Base-by-base conservation (phyloP, 1,284 basidiomycete genomes). In the Ceratobasidium sp. region DNA sequence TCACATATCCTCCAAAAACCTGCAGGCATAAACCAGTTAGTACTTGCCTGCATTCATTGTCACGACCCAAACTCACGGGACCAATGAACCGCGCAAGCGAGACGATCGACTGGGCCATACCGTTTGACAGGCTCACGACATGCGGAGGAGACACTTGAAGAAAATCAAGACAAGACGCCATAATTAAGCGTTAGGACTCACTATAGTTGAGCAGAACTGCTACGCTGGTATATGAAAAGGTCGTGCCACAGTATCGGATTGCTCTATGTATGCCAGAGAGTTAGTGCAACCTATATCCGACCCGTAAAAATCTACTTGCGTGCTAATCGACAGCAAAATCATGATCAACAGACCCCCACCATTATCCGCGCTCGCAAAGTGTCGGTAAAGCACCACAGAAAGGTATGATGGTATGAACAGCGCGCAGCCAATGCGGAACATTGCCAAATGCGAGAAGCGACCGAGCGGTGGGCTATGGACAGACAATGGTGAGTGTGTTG, bases 71-170 rank as follows among this genome's bases (percentile, higher is more conserved):
- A 71, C 75, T 41, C 27, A 78, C 75, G 46, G 92, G 92, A 19
- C 92, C 92, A 41, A 90, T 79, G 81, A 91, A 93, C 48, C 92
- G 87, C 22, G 92, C 92, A 39, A 94, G 86, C 79, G 91, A 92
- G 77, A 92, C 92, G 49, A 93, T 92, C 80, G 91, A 93, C 81
- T 94, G 92, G 0, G 91, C 92, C 49, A 92, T 88, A 22, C 92
- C 92, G 78, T 94, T 94, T 2, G 92, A 90, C 76, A 89, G 88
- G 19, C 92, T 91, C 31, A 94, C 87, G 19, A 90, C 86, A 72
- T 85, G 85, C 6, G 92, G 92, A 9, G 92, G 92, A 0, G 92
- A 92, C 91, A 93, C 92, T 93, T 74, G 39, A 48, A 24, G 13
- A 46, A 31, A 74, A 19, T 29, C 9, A 46, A 13, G 31, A 48